Conservation (phyloP, 2,329 filamentous ascomycete species). For the Penicillium sp. region DNA sequence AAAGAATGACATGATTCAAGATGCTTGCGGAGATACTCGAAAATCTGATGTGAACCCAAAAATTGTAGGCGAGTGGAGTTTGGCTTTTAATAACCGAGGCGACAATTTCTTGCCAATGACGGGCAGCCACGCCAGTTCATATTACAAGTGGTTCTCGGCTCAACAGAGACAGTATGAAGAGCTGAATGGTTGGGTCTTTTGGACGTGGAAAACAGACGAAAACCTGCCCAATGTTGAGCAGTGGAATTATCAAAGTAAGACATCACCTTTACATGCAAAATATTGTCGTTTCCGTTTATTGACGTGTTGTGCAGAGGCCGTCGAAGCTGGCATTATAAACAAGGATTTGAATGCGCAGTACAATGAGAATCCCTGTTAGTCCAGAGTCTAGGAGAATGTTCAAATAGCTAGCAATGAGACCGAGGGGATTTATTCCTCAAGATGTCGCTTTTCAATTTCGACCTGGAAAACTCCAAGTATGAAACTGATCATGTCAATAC, state of each 20-base stretch:
- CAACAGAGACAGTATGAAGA: constrained; percentile 1
- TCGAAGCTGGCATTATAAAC: background rate
- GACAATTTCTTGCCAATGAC: constrained; percentile 47
- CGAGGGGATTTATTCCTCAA: too few relatives aligned
- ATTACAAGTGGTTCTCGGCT: constrained; percentile 6
- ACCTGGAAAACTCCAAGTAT: too few relatives aligned
- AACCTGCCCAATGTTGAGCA: background rate
- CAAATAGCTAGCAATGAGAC: too few relatives aligned
- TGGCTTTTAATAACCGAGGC: constrained; percentile 1
- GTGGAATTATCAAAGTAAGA: constrained; percentile 6
- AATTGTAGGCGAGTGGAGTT: constrained; percentile 8
- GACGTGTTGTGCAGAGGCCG: background rate
- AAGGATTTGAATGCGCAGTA: background rate
- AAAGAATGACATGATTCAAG: background rate
- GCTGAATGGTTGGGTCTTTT: background rate
- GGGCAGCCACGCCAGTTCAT: background rate
- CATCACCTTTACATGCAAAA: background rate
- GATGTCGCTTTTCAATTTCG: too few relatives aligned
- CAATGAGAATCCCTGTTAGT: background rate
- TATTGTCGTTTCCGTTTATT: background rate
- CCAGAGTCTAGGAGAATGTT: too few relatives aligned
- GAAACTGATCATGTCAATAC: too few relatives aligned
- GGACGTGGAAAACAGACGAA: constrained; percentile 4
- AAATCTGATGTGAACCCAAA: constrained; percentile 2
- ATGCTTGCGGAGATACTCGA: constrained; percentile 3